Percentiles rank a stretch among this genome's conserved stretches.
phyloP scores from a whole-genome alignment of 768 basidiomycete genomes.

The Agaricus blazei region DNA sequence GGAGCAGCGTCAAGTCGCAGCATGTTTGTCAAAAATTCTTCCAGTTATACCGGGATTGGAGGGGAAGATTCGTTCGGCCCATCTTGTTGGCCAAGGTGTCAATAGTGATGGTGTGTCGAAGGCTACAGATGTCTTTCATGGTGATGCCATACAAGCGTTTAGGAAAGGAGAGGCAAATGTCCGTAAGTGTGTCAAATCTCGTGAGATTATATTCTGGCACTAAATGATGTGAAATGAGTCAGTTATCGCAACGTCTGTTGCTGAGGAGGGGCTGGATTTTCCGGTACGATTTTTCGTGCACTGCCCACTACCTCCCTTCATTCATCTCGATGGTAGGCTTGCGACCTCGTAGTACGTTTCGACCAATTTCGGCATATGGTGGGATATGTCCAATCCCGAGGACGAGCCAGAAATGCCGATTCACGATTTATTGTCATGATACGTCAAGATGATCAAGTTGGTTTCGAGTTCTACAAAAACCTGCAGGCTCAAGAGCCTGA shows the following conservation, averaged over 20 bases:
- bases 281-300: constrained; percentile 39
- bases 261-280: constrained; percentile 91
- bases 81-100: constrained; percentile 69
- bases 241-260: constrained; percentile 84
- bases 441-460: constrained; percentile 49
- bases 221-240: constrained; percentile 5
- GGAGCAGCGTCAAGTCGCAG: constrained; percentile 77
- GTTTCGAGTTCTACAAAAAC: constrained; percentile 52
- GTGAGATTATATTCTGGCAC: neutral
- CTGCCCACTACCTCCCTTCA: neutral
- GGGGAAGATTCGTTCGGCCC: constrained; percentile 52
- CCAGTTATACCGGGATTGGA: constrained; percentile 52
- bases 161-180: constrained; percentile 62
- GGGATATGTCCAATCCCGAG: constrained; percentile 86
- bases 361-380: constrained; percentile 80
- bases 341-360: constrained; percentile 83
- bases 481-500: constrained; percentile 60
- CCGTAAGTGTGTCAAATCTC: constrained; percentile 35
- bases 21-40: constrained; percentile 61
- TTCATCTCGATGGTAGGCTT: constrained; percentile 45
- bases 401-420: constrained; percentile 70
- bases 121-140: constrained; percentile 38
- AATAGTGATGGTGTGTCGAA: constrained; percentile 36
- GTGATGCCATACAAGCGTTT: constrained; percentile 61
- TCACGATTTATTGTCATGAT: constrained; percentile 85